phyloP scores from a whole-genome alignment of 2,329 filamentous ascomycete species.

The Xylariaceae sp. region DNA sequence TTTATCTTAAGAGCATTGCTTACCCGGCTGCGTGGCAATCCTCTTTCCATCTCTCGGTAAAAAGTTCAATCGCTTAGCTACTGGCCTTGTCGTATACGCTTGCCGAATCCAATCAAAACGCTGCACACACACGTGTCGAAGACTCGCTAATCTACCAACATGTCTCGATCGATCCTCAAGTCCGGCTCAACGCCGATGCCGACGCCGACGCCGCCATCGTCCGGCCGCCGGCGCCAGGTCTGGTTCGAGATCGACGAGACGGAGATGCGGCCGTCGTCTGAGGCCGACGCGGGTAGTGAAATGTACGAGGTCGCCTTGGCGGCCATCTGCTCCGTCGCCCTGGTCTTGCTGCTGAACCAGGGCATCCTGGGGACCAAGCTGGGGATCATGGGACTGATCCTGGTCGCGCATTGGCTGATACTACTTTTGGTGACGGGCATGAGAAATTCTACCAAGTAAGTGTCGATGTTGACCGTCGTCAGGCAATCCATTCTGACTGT shows the following conservation, averaged over 20 bases:
- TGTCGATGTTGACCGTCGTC: too few relatives aligned
- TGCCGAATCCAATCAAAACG: too few relatives aligned
- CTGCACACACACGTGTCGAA: too few relatives aligned
- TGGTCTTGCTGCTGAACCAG: conserved; percentile 12
- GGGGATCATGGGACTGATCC: conserved; percentile 10
- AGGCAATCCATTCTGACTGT: too few relatives aligned
- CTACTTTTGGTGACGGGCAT: conserved; percentile 12
- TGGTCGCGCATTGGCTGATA: conserved; percentile 13
- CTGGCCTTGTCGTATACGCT: too few relatives aligned
- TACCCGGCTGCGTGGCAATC: too few relatives aligned
- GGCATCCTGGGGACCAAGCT: conserved; percentile 13
- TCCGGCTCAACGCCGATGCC: too few relatives aligned
- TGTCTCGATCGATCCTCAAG: not conserved
- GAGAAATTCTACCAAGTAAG: not conserved
- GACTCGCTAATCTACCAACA: not conserved
- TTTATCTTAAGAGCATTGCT: not conserved
- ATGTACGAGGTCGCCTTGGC: conserved; percentile 16
- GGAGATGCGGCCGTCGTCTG: not conserved
- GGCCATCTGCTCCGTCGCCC: conserved; percentile 12
- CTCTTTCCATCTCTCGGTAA: too few relatives aligned
- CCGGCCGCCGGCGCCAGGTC: conserved; percentile 10
- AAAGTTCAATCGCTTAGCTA: too few relatives aligned
- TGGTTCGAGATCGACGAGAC: conserved; percentile 16
- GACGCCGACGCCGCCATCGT: too few relatives aligned
- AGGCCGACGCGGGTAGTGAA: conserved; percentile 10